These are phyloP conservation scores for Colletotrichum eremochloae DNA, from an alignment of 2,329 filamentous ascomycete genomes.

Conservation along the genomic window DNA sequence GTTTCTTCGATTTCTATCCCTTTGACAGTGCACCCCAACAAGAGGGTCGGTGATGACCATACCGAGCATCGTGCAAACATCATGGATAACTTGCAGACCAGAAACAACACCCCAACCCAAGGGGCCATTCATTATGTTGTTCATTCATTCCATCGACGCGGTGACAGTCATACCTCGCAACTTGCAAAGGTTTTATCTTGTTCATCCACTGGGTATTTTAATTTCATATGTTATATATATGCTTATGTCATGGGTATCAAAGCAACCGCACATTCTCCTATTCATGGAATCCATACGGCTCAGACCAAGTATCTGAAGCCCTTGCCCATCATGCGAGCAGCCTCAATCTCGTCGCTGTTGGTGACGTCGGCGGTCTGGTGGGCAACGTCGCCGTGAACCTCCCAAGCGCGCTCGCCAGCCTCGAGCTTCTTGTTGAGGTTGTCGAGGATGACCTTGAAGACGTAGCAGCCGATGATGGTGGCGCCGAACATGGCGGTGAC, in stretches of 20 bases:
- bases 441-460: constrained; percentile 61
- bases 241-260: constrained; percentile 36
- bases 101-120: background rate
- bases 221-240: constrained; percentile 3
- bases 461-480: constrained; percentile 65
- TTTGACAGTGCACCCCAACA: background rate
- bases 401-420: constrained; percentile 56
- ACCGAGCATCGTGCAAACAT: background rate
- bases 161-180: background rate
- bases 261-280: background rate
- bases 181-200: background rate
- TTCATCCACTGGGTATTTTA: background rate
- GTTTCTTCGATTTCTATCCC: background rate
- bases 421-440: constrained; percentile 63
- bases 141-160: background rate
- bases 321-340: constrained; percentile 60
- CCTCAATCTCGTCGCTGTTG: constrained; percentile 57
- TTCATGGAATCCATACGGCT: background rate
- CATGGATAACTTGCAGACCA: too few relatives aligned
- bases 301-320: constrained; percentile 63
- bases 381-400: constrained; percentile 54
- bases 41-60: too few relatives aligned
- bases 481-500: constrained; percentile 74
- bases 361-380: constrained; percentile 56
- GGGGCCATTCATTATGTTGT: background rate